Evolutionary conservation across 768 basidiomycete genomes (phyloP).

Genomic region (Cystobasidium onofrii): DNA sequence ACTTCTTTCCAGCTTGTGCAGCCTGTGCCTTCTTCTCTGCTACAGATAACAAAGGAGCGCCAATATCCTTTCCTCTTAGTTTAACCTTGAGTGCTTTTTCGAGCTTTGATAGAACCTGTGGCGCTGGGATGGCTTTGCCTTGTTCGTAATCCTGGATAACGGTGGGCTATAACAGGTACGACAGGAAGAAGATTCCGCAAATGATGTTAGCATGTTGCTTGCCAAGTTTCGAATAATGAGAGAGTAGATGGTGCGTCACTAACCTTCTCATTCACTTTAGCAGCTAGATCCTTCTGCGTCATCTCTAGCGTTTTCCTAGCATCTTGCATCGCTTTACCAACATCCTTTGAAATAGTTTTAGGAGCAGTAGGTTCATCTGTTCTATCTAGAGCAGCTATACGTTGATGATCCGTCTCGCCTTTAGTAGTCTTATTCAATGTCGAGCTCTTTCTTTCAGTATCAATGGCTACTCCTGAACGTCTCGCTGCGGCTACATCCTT

Average conservation of each 20-base stretch:
- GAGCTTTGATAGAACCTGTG: conserved; percentile 24
- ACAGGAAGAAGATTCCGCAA: too few species aligned
- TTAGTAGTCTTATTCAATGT: conserved; percentile 2
- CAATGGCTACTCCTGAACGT: neutral
- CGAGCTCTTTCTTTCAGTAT: neutral
- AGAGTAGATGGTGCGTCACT: neutral
- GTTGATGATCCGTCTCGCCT: neutral
- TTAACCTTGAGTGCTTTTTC: conserved; percentile 22
- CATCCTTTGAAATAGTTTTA: conserved; percentile 7
- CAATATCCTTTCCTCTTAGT: conserved; percentile 19
- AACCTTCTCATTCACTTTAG: conserved; percentile 32
- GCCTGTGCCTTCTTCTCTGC: conserved; percentile 27
- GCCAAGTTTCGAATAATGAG: neutral
- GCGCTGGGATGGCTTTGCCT: conserved; percentile 5
- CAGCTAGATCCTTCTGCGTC: conserved; percentile 33
- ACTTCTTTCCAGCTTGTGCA: conserved; percentile 3
- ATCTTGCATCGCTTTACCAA: conserved; percentile 30
- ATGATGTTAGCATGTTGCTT: too few species aligned
- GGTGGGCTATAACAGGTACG: conserved; percentile 1
- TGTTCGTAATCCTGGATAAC: conserved; percentile 31
- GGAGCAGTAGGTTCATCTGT: conserved; percentile 32
- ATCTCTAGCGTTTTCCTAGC: conserved; percentile 25
- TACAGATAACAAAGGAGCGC: neutral
- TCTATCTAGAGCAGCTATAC: conserved; percentile 12
- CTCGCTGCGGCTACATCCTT: conserved; percentile 6